Base-by-base conservation (phyloP, 2,329 filamentous ascomycete genomes). In the Colletotrichum eremochloae region DNA sequence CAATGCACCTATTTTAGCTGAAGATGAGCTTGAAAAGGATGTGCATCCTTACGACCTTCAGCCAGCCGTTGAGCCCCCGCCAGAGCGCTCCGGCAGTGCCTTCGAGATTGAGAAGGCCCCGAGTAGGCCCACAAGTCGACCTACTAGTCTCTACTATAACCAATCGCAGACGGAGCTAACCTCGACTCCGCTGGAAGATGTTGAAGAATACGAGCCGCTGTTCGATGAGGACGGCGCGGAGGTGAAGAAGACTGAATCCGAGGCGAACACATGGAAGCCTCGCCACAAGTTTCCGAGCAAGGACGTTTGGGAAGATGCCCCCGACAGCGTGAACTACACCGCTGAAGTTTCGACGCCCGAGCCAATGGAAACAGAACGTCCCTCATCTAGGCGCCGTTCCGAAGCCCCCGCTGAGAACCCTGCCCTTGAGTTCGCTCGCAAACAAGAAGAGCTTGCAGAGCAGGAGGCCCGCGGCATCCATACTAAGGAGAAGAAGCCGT, bases 291-390 rank as follows among this genome's bases (percentile, higher is more conserved):
- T 99, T 82, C 96, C 96, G 1, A 98, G 95, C 81, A 93, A 95
- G 80, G 96, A 99, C 80, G 90, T 98, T 52, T 99, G 96, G 96
- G 96, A 99, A 84, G 97, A 99, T 80, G 92, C 94, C 0, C 96
- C 97, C 5, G 93, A 91, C 78, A 97, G 95, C 82, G 86, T 94
- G 64, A 91, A 96, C 78, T 90, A 89, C 78, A 92, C 90, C 44
- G 91, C 95, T 3, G 95, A 94, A 72, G 96, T 98, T 9, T 94
- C 92, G 3, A 96, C 94, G 0, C 95, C 95, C 1, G 93, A 95
- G 77, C 70, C 70, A 7, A 55, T 53, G 42, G 80, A 84, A 78
- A 78, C 82, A 52, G 79, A 82, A 79, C 75, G 84, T 79, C 74
- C 81, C 73, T 71, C 83, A 80, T 40, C 78, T 76, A 31, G 58